Evolutionary conservation across 1,284 basidiomycete species (phyloP).

Genomic region (Austroboletus novae-zelandiae): DNA sequence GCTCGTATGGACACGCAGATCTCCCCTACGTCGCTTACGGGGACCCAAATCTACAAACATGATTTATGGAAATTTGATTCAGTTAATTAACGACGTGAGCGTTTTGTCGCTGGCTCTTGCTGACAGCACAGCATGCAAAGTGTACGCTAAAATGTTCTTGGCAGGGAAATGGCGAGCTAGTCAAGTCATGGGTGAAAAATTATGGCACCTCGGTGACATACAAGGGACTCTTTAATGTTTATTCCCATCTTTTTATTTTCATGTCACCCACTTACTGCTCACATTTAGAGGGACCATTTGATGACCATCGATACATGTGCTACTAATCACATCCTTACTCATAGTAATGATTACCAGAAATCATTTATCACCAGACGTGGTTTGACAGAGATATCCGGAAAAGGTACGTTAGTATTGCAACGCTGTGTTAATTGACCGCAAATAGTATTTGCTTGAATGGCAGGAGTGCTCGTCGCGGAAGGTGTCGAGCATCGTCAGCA

Average conservation of each 20-base stretch:
- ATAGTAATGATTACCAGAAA: constrained; percentile 36
- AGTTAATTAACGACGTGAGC: constrained; percentile 10
- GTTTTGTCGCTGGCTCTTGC: not conserved
- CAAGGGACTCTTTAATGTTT: constrained; percentile 29
- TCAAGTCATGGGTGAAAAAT: constrained; percentile 43
- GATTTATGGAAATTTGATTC: not conserved
- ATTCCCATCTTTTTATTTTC: not conserved
- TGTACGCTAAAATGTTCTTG: too few relatives aligned
- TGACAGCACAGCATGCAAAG: too few relatives aligned
- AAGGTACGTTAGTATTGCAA: constrained; percentile 18
- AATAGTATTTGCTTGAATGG: not conserved
- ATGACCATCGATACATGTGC: constrained; percentile 35
- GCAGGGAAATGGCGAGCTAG: not conserved
- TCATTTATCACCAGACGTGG: constrained; percentile 19
- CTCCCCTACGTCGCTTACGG: constrained; percentile 7
- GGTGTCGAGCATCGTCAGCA: constrained; percentile 24
- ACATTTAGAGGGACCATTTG: constrained; percentile 20
- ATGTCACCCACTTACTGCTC: not conserved
- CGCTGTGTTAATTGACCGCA: not conserved
- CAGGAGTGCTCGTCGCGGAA: constrained; percentile 19
- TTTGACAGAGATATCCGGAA: constrained; percentile 28
- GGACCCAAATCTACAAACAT: constrained; percentile 8
- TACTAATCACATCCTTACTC: constrained; percentile 37
- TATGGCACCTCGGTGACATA: constrained; percentile 53
- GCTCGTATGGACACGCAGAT: not conserved